phyloP scores from a whole-genome alignment of 2,329 filamentous ascomycete genomes.

The Xylariaceae sp. region DNA sequence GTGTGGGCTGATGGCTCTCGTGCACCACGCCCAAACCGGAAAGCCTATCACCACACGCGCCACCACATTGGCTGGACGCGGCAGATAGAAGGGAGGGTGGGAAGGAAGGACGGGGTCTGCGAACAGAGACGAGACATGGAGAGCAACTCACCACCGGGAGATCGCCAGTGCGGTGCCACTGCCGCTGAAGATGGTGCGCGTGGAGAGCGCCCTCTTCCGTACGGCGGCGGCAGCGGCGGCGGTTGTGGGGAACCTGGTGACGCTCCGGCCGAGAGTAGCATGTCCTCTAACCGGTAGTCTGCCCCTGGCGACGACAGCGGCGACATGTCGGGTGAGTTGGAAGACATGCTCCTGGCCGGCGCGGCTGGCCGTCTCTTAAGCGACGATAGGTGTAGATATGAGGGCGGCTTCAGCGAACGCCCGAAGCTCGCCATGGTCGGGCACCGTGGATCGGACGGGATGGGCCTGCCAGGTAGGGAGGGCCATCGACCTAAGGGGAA shows the following conservation, averaged over 20 bases:
- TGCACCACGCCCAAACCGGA: constrained; percentile 1
- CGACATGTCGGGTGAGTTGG: constrained; percentile 40
- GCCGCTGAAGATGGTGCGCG: too few species aligned
- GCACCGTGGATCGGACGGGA: too few species aligned
- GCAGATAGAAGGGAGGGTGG: too few species aligned
- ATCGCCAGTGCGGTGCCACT: too few species aligned
- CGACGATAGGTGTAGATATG: constrained; percentile 30
- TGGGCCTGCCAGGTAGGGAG: too few species aligned
- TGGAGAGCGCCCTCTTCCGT: too few species aligned
- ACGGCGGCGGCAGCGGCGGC: constrained; percentile 10
- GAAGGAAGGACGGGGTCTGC: too few species aligned
- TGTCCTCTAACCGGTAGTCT: constrained; percentile 24
- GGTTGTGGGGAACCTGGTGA: constrained; percentile 19
- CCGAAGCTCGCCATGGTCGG: constrained; percentile 45
- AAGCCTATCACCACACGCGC: neutral
- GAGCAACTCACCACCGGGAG: too few species aligned
- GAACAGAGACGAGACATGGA: too few species aligned
- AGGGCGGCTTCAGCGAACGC: constrained; percentile 41
- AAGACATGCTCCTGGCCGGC: constrained; percentile 35
- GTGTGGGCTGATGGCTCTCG: too few species aligned
- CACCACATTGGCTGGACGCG: too few species aligned
- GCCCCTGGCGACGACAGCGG: constrained; percentile 25
- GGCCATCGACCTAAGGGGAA: too few species aligned
- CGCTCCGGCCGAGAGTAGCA: constrained; percentile 28
- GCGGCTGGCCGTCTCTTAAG: constrained; percentile 36